These are phyloP conservation scores for Malassezia yamatoensis DNA, from an alignment of 1,284 basidiomycete genomes.

Conservation along the genomic window DNA sequence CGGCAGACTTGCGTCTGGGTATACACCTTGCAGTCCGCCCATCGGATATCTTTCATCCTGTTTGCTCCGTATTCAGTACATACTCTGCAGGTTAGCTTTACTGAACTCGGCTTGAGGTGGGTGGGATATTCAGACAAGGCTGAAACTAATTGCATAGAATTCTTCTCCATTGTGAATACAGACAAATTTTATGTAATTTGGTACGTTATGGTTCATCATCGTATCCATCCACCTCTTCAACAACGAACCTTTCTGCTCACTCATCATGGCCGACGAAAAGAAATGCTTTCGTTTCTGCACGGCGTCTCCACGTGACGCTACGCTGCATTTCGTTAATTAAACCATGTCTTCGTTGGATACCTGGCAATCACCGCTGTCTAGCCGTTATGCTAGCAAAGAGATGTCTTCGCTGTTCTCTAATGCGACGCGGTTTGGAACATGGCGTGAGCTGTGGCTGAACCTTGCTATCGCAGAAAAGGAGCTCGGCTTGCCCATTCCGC, in stretches of 20 bases:
- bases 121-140: constrained; percentile 17
- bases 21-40: constrained; percentile 15
- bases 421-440: constrained; percentile 86
- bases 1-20: constrained; percentile 14
- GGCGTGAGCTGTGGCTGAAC: constrained; percentile 91
- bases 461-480: constrained; percentile 93
- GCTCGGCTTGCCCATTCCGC: constrained; percentile 77
- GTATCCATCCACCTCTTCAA: no score
- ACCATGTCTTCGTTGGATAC: constrained; percentile 19
- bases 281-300: no score
- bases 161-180: constrained; percentile 17
- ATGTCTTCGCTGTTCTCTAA: constrained; percentile 94
- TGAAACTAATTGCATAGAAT: constrained; percentile 20
- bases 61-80: background rate
- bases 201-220: constrained; percentile 17
- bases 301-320: no score
- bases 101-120: background rate
- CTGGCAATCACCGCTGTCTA: constrained; percentile 45
- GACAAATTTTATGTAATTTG: constrained; percentile 20
- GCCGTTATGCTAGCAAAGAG: constrained; percentile 97
- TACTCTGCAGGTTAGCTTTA: constrained; percentile 10
- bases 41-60: constrained; percentile 18
- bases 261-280: no score
- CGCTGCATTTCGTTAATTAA: no score
- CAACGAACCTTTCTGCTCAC: no score